These are phyloP conservation scores for Alloascoidea africana DNA, from an alignment of 805 yeast genomes.

Conservation along the genomic window DNA sequence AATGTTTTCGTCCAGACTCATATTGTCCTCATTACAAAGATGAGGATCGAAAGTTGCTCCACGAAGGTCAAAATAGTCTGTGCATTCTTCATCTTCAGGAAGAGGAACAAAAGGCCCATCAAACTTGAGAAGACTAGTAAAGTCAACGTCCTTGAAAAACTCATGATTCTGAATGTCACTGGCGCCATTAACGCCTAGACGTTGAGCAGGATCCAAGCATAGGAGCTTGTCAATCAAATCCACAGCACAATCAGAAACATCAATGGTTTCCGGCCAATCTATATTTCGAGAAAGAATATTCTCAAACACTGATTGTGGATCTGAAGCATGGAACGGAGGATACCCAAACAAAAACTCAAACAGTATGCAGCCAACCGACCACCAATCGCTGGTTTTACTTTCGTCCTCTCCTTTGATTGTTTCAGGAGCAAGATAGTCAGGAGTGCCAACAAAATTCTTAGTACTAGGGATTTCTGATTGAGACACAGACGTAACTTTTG, in stretches of 20 bases:
- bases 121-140: constrained; percentile 60
- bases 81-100: constrained; percentile 65
- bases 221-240: constrained; percentile 57
- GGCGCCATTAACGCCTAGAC: constrained; percentile 68
- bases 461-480: too few relatives aligned
- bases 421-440: constrained; percentile 95
- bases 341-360: constrained; percentile 87
- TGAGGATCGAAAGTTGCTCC: too few relatives aligned
- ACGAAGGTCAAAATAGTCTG: constrained; percentile 81
- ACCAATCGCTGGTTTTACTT: constrained; percentile 88
- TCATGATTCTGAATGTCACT: constrained; percentile 69
- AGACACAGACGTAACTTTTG: too few relatives aligned
- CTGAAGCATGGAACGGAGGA: constrained; percentile 83
- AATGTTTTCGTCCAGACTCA: too few relatives aligned
- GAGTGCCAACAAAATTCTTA: constrained; percentile 88
- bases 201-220: constrained; percentile 40
- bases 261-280: constrained; percentile 58
- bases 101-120: constrained; percentile 70
- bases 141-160: constrained; percentile 55
- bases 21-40: too few relatives aligned
- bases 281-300: constrained; percentile 63
- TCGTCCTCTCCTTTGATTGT: constrained; percentile 78
- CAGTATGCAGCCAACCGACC: constrained; percentile 94
- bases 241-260: constrained; percentile 46
- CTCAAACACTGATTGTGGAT: constrained; percentile 70